Conservation (phyloP, 148 eudicot genomes). For the Silene latifolia region DNA sequence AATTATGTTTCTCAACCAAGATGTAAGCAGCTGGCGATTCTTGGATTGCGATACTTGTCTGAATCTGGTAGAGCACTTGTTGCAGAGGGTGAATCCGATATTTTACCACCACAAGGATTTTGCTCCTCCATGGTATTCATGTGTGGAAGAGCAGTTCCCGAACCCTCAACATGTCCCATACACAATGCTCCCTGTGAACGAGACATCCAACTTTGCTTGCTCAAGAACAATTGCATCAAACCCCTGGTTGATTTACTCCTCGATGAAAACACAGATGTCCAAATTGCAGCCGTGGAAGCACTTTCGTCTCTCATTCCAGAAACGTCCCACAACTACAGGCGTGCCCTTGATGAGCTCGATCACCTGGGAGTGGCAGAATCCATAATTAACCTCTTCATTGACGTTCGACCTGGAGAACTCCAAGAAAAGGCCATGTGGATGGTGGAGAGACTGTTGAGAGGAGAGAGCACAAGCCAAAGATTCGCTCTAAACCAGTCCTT, state of each 20-base stretch:
- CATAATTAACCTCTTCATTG: constrained; percentile 38
- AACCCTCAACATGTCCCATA: constrained; percentile 43
- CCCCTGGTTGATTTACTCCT: constrained; percentile 44
- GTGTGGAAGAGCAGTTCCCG: constrained; percentile 35
- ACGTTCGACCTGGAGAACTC: constrained; percentile 56
- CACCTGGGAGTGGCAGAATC: constrained; percentile 46
- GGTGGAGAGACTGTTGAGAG: constrained; percentile 51
- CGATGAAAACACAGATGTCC: constrained; percentile 44
- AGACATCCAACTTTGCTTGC: constrained; percentile 49
- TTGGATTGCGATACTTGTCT: constrained; percentile 52
- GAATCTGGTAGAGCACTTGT: constrained; percentile 35
- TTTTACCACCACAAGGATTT: constrained; percentile 50
- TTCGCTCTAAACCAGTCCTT: constrained; percentile 42
- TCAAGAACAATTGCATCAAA: constrained; percentile 47
- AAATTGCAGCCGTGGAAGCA: constrained; percentile 53
- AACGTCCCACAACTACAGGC: constrained; percentile 28
- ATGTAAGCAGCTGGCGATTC: constrained; percentile 44
- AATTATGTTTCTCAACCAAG: constrained; percentile 38
- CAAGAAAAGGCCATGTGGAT: constrained; percentile 59
- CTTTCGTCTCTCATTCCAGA: constrained; percentile 49
- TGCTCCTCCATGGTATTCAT: constrained; percentile 55
- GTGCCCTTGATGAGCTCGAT: constrained; percentile 50
- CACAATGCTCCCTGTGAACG: constrained; percentile 54
- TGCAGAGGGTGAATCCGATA: constrained; percentile 39
- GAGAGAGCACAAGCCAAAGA: constrained; percentile 37